A percentile compares a stretch with the other conserved stretches of the same genome.
Conservation (phyloP, 2,329 filamentous ascomycete species). For the Nothomitra cinnamomea region DNA sequence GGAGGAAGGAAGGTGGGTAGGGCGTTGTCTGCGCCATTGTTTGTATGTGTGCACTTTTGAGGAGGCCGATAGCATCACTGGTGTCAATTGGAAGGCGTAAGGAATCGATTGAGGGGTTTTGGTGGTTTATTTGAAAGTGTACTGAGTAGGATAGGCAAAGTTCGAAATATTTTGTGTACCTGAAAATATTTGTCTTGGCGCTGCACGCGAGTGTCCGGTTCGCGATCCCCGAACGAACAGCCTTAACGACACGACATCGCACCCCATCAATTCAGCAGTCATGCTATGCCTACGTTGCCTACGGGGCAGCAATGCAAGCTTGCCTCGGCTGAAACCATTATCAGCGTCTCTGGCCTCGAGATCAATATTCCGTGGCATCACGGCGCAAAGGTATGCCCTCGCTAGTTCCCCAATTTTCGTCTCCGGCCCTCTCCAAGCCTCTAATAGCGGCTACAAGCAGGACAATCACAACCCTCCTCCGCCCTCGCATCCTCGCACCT, state of each 20-base stretch:
- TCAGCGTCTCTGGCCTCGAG: neutral
- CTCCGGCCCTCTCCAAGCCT: neutral
- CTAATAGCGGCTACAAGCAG: neutral
- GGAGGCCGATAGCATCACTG: neutral
- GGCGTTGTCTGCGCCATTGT: neutral
- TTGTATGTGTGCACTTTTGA: neutral
- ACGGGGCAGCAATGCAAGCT: neutral
- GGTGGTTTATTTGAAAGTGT: no score
- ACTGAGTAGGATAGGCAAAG: no score
- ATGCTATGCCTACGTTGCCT: neutral
- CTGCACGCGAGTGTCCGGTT: neutral
- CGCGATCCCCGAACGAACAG: neutral
- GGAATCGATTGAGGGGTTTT: no score
- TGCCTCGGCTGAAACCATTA: neutral
- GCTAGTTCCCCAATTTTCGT: no score
- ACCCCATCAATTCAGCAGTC: neutral
- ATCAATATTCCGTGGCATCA: neutral
- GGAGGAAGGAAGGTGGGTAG: neutral
- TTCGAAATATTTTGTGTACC: no score
- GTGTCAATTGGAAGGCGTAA: no score
- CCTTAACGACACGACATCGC: neutral
- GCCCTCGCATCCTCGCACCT: constrained; percentile 6
- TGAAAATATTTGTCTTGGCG: neutral
- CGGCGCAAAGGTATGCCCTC: neutral
- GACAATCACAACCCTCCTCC: constrained; percentile 5